These are phyloP conservation scores for Fusarium verrucosum DNA, from an alignment of 2,329 filamentous ascomycete species.

Conservation along the genomic window DNA sequence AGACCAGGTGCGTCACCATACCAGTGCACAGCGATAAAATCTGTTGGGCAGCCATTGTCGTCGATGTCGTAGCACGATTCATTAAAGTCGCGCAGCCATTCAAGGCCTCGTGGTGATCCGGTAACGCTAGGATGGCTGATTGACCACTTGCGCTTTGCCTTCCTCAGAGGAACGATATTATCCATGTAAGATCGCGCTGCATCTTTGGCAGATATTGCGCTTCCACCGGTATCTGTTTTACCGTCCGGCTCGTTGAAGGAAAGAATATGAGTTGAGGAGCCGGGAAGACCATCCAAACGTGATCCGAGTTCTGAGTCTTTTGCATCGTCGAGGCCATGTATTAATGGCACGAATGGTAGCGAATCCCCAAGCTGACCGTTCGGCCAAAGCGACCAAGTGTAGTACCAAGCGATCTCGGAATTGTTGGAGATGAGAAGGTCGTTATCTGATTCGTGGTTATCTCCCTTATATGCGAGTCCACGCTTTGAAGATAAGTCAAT, in stretches of 20 bases:
- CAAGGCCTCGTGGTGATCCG: slow-evolving; percentile 50
- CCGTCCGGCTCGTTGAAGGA: slow-evolving; percentile 57
- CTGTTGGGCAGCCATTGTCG: slow-evolving; percentile 50
- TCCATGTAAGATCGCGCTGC: slow-evolving; percentile 52
- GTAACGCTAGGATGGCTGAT: slow-evolving; percentile 56
- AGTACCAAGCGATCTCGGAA: slow-evolving; percentile 55
- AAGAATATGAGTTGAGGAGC: slow-evolving; percentile 51
- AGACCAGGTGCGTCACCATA: slow-evolving; percentile 53
- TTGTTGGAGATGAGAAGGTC: slow-evolving; percentile 49
- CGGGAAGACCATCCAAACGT: slow-evolving; percentile 44
- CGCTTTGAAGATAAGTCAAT: slow-evolving; percentile 37
- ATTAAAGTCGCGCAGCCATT: slow-evolving; percentile 54
- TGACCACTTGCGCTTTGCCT: slow-evolving; percentile 45
- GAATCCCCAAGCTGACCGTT: slow-evolving; percentile 38
- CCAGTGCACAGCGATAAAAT: slow-evolving; percentile 55
- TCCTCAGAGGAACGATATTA: slow-evolving; percentile 50
- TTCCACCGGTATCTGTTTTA: slow-evolving; percentile 51
- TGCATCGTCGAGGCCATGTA: slow-evolving; percentile 51
- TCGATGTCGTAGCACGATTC: slow-evolving; percentile 53
- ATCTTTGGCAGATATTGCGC: slow-evolving; percentile 50
- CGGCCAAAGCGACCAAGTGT: slow-evolving; percentile 53
- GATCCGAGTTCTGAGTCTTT: slow-evolving; percentile 39
- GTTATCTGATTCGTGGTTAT: slow-evolving; percentile 46
- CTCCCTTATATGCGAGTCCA: slow-evolving; percentile 39
- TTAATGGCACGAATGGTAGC: slow-evolving; percentile 51